Conservation (phyloP, 2,329 filamentous ascomycete genomes). For the Exophiala sp. region DNA sequence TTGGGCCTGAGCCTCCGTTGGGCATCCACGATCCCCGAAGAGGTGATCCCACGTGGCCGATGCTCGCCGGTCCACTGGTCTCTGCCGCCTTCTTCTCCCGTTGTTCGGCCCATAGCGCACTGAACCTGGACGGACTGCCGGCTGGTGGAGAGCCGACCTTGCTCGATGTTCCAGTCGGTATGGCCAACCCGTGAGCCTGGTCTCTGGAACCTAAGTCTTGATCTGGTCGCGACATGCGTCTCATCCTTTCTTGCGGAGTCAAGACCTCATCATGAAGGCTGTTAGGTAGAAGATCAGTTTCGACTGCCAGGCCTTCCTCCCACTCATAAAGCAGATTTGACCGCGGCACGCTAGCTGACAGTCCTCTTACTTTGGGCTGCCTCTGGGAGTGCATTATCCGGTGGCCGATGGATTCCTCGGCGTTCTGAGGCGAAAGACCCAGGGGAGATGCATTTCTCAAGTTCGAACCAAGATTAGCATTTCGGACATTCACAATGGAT, state of each 20-base stretch:
- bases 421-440: conserved; percentile 55
- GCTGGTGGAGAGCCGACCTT: conserved; percentile 52
- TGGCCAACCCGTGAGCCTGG: conserved; percentile 48
- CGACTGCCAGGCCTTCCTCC: conserved; percentile 66
- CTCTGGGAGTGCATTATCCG: conserved; percentile 60
- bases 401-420: conserved; percentile 60
- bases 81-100: conserved; percentile 49
- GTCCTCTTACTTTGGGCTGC: conserved; percentile 45
- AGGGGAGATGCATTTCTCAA: conserved; percentile 54
- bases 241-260: conserved; percentile 55
- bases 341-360: conserved; percentile 57
- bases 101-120: conserved; percentile 52
- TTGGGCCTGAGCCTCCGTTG: conserved; percentile 16
- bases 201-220: conserved; percentile 44
- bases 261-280: conserved; percentile 59
- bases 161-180: conserved; percentile 43
- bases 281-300: conserved; percentile 81
- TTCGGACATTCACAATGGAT: conserved; percentile 54
- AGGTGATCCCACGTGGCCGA: conserved; percentile 60
- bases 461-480: conserved; percentile 66
- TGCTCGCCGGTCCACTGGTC: conserved; percentile 40
- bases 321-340: conserved; percentile 49
- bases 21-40: conserved; percentile 53
- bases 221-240: conserved; percentile 54
- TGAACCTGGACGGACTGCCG: conserved; percentile 56